Evolutionary conservation across 345 rosid genomes (phyloP).

Genomic region (Populus ilicifolia): DNA sequence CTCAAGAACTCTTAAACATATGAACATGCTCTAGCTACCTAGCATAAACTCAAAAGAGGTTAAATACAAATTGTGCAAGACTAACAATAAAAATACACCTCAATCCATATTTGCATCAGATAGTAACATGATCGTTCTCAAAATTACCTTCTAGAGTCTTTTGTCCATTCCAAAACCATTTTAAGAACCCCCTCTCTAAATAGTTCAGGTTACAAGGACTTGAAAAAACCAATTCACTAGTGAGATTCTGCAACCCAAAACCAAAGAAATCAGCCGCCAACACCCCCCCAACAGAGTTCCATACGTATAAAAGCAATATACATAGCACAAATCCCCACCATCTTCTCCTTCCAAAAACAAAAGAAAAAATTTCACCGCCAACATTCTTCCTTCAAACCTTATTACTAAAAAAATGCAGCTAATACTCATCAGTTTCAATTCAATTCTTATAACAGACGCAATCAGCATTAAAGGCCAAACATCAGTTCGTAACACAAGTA

Average conservation of each 20-base stretch:
- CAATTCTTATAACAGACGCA: background rate
- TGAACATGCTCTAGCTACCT: background rate
- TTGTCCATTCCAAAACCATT: background rate
- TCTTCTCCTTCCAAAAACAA: background rate
- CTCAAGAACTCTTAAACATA: background rate
- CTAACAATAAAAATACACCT: background rate
- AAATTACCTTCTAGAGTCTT: background rate
- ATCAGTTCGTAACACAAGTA: background rate
- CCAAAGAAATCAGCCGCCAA: background rate
- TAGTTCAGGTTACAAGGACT: background rate
- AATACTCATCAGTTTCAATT: background rate
- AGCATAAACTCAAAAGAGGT: background rate
- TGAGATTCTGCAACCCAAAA: background rate
- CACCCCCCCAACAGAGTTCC: background rate
- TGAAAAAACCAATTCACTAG: background rate
- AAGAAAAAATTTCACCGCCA: background rate
- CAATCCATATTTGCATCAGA: background rate
- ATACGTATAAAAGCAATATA: background rate
- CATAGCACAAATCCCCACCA: background rate
- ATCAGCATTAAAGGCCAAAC: background rate
- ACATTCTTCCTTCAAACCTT: background rate
- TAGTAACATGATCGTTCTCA: background rate
- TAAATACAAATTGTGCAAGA: background rate
- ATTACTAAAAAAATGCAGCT: background rate
- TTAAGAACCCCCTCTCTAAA: background rate